Percentiles rank a stretch among this genome's conserved stretches.
phyloP scores from a whole-genome alignment of 371 early-diverging fungal species.

The Nematocida sp. region DNA sequence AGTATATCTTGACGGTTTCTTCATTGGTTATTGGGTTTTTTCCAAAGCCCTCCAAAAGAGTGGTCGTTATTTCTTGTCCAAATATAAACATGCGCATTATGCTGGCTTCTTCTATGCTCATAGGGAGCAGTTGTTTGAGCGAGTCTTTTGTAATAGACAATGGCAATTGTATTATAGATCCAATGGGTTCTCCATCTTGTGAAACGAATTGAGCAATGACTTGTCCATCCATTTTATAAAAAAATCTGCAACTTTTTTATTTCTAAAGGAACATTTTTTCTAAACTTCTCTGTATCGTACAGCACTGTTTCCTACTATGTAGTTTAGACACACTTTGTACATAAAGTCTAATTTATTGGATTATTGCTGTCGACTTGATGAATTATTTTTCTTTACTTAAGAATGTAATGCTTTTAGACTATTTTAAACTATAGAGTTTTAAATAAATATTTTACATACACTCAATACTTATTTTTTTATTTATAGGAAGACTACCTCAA shows the following conservation, averaged over 20 bases:
- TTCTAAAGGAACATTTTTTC: too few species aligned
- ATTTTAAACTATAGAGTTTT: too few species aligned
- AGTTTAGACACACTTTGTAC: too few species aligned
- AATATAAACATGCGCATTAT: conserved; percentile 46
- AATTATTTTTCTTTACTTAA: too few species aligned
- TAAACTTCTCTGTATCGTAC: too few species aligned
- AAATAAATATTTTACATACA: too few species aligned
- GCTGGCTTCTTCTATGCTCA: neutral
- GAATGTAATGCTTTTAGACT: too few species aligned
- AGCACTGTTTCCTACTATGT: too few species aligned
- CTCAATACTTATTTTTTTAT: too few species aligned
- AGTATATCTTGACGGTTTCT: conserved; percentile 46
- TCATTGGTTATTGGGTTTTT: conserved; percentile 13
- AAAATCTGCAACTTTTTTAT: conserved; percentile 22
- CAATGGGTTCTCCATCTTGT: conserved; percentile 36
- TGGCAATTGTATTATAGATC: conserved; percentile 31
- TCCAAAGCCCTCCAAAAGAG: conserved; percentile 16
- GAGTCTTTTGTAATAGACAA: conserved; percentile 21
- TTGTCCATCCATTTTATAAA: conserved; percentile 46
- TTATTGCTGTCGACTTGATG: too few species aligned
- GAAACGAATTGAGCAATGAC: conserved; percentile 54
- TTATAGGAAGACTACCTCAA: too few species aligned
- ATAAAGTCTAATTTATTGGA: too few species aligned
- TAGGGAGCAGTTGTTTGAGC: conserved; percentile 30
- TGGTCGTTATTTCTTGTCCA: conserved; percentile 42